Percentiles rank a stretch among this genome's conserved stretches.
These are phyloP conservation scores for Colletotrichum sojae DNA, from an alignment of 2,329 filamentous ascomycete genomes.

Conservation along the genomic window DNA sequence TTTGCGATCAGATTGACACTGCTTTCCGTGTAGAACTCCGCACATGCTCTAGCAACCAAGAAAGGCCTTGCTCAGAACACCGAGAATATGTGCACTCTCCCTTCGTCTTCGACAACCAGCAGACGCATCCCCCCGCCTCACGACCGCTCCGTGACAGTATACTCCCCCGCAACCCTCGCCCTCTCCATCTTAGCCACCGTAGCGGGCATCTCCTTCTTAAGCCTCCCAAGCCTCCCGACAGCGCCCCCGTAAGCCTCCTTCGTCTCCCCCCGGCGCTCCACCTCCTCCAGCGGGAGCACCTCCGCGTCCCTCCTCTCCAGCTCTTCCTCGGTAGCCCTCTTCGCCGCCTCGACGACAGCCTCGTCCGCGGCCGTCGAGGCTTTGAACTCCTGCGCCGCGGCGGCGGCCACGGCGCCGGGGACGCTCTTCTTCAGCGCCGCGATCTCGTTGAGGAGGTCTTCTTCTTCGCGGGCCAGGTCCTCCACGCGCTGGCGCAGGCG, in stretches of 20 bases:
- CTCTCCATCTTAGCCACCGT: conserved; percentile 76
- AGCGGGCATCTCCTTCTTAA: conserved; percentile 74
- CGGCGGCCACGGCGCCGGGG: conserved; percentile 60
- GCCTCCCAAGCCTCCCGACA: conserved; percentile 63
- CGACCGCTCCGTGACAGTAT: conserved; percentile 62
- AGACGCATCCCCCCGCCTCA: conserved; percentile 21
- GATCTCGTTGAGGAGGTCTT: conserved; percentile 75
- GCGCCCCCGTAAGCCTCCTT: conserved; percentile 63
- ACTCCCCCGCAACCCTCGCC: conserved; percentile 71
- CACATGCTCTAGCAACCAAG: too few species aligned
- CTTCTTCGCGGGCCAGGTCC: conserved; percentile 73
- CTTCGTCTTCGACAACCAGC: neutral
- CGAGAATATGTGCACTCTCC: too few species aligned
- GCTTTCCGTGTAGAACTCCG: too few species aligned
- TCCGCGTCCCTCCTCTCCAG: conserved; percentile 43
- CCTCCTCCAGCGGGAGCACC: conserved; percentile 49
- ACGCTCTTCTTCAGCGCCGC: conserved; percentile 70
- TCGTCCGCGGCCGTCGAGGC: conserved; percentile 63
- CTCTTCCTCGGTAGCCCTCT: conserved; percentile 41
- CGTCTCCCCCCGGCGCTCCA: conserved; percentile 62
- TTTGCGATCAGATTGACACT: too few species aligned
- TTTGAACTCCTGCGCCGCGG: conserved; percentile 59
- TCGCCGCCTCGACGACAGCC: conserved; percentile 47
- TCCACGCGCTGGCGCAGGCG: conserved; percentile 72
- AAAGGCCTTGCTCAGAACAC: too few species aligned